These are phyloP conservation scores for Collybia nuda DNA, from an alignment of 768 basidiomycete genomes.

Conservation along the genomic window DNA sequence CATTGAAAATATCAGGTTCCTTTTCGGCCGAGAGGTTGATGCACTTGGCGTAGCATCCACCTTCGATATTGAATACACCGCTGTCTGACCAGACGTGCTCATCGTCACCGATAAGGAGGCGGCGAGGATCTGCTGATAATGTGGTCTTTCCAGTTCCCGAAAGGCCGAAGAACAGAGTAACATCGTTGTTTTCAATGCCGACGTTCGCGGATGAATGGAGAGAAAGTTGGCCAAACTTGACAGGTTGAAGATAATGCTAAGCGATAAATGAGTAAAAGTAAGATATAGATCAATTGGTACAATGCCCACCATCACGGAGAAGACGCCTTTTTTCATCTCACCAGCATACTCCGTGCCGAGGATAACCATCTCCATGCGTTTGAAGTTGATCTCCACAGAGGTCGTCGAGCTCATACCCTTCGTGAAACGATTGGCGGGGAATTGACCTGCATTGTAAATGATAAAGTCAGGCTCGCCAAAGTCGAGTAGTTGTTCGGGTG, in stretches of 20 bases:
- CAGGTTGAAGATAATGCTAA: conserved; percentile 95
- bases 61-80: conserved; percentile 99
- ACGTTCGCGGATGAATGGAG: conserved; percentile 98
- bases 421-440: conserved; percentile 99
- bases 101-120: conserved; percentile 95
- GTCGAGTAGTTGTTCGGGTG: conserved; percentile 86
- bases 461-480: conserved; percentile 99
- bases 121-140: conserved; percentile 92
- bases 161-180: conserved; percentile 98
- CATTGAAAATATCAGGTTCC: conserved; percentile 96
- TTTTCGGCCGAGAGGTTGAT: conserved; percentile 96
- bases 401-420: conserved; percentile 99
- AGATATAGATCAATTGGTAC: conserved; percentile 8
- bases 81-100: conserved; percentile 99
- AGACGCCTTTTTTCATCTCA: conserved; percentile 99
- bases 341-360: conserved; percentile 97
- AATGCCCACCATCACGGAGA: conserved; percentile 85
- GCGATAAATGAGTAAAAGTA: conserved; percentile 12
- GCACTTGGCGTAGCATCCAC: conserved; percentile 98
- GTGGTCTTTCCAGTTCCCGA: conserved; percentile 99
- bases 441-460: conserved; percentile 99
- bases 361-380: conserved; percentile 99
- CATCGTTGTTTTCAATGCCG: conserved; percentile 83
- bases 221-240: conserved; percentile 97
- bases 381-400: conserved; percentile 99